These are phyloP conservation scores for Murraya paniculata DNA, from an alignment of 345 rosid genomes.

Conservation along the genomic window DNA sequence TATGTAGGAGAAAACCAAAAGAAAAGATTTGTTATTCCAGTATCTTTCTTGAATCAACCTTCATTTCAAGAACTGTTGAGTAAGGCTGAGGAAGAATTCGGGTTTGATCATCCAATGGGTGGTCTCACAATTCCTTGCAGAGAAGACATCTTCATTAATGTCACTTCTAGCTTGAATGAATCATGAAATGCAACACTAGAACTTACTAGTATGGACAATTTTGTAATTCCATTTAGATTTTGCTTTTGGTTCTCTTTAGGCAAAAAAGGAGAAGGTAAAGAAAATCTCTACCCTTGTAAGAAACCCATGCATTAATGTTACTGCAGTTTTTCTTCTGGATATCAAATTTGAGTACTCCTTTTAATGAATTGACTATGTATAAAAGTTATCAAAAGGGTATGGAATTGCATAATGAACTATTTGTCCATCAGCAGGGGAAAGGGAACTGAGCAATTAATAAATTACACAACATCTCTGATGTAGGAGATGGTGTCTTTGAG, in stretches of 20 bases:
- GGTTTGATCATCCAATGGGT: constrained; percentile 47
- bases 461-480: not conserved
- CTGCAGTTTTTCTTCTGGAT: not conserved
- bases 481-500: not conserved
- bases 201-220: not conserved
- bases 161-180: constrained; percentile 26
- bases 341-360: not conserved
- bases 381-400: no score
- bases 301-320: not conserved
- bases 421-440: not conserved
- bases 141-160: constrained; percentile 34
- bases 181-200: not conserved
- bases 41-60: constrained; percentile 46
- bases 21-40: constrained; percentile 29
- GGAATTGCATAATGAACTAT: not conserved
- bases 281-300: not conserved
- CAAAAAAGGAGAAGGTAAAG: not conserved
- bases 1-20: constrained; percentile 26
- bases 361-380: not conserved
- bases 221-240: not conserved
- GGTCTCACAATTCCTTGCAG: constrained; percentile 45
- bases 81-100: constrained; percentile 50
- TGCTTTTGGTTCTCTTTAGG: not conserved
- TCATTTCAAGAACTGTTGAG: constrained; percentile 38
- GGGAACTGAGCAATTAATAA: not conserved